Base-by-base conservation (phyloP, 202 grass and related monocot species). In the Dendrocalamus latiflorus region DNA sequence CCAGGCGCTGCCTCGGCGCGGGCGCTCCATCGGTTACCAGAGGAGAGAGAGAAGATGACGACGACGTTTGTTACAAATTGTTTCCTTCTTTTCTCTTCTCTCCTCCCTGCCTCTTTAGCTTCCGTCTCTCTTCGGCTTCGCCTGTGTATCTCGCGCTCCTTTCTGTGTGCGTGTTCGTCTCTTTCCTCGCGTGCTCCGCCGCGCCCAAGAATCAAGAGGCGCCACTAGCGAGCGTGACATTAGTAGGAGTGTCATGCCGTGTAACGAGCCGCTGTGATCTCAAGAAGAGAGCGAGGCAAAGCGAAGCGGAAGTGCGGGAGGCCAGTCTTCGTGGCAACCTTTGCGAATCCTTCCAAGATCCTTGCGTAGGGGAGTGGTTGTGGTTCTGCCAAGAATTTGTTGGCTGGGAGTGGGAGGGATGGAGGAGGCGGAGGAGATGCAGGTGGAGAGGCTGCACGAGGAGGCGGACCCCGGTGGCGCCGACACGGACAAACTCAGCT, bases 181-280 rank as follows among this genome's bases (percentile, higher is more conserved):
- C 76, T 85, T 84, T 45, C 74, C 53, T 81, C 76, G 89, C 85
- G 89, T 91, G 89, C 89, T 91, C 85, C 82, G 85, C 39, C 21
- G 83, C 87, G 78, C 77, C 71, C 77, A 11, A 72, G 33, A 65
- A 88, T 85, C 77, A 81, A 88, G 85, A 91, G 89, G 55, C 65
- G 48, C 81, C 76, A 85, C 74, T 39, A 75, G 34, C 37, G 54
- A 47, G 53, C 15, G 69, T 65, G 70, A 11, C 62, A 43, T 24
- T 50, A 75, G 76, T n/a, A 64, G 25, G 12, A 61, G 58, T 15
- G 58, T 28, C 58, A 61, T 61, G 58, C 12, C 24, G 58, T 28
- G 45, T 65, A 28, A 28, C 48, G n/a, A 6, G 6, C 18, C 22
- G 51, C 65, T 36, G 75, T 38, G 51, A 88, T 74, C 53, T 58